Percentiles rank a stretch among this genome's conserved stretches.
Conservation (phyloP, 768 basidiomycete genomes). For the Lactarius pseudohatsudake region DNA sequence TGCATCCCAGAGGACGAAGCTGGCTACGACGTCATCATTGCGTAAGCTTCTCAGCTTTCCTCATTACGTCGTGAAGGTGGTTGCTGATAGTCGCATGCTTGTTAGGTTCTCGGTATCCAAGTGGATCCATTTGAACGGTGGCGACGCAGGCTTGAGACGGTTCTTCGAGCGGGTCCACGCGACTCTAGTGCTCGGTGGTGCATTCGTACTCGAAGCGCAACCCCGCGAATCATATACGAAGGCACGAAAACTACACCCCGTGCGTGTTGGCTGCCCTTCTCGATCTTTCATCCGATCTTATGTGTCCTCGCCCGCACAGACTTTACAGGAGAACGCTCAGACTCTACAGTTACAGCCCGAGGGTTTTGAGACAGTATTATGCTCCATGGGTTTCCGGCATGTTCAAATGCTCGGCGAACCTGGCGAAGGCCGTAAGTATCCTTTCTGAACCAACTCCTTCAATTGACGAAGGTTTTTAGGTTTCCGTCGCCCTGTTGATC, state of each 20-base stretch:
- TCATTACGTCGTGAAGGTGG: background rate
- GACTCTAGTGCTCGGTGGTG: constrained; percentile 62
- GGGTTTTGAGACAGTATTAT: too few relatives aligned
- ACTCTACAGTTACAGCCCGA: too few relatives aligned
- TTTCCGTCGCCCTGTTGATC: constrained; percentile 29
- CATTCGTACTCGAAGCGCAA: constrained; percentile 80
- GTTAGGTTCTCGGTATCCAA: constrained; percentile 81
- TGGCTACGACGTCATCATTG: constrained; percentile 76
- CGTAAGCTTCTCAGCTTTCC: constrained; percentile 65
- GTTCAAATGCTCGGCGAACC: too few relatives aligned
- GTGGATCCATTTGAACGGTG: constrained; percentile 86
- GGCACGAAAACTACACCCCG: too few relatives aligned
- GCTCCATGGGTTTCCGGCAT: too few relatives aligned
- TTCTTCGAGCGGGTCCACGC: constrained; percentile 67
- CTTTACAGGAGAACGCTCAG: too few relatives aligned
- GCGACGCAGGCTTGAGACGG: constrained; percentile 64
- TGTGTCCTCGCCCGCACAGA: too few relatives aligned
- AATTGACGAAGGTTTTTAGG: constrained; percentile 19
- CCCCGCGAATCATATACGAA: constrained; percentile 30
- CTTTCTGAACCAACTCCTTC: background rate
- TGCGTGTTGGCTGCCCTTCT: too few relatives aligned
- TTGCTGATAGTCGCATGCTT: background rate
- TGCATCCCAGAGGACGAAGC: constrained; percentile 19
- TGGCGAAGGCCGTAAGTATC: background rate
- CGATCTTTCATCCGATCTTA: too few relatives aligned